Conservation (phyloP, 441 rosid genomes). For the Jatropha multifida region DNA sequence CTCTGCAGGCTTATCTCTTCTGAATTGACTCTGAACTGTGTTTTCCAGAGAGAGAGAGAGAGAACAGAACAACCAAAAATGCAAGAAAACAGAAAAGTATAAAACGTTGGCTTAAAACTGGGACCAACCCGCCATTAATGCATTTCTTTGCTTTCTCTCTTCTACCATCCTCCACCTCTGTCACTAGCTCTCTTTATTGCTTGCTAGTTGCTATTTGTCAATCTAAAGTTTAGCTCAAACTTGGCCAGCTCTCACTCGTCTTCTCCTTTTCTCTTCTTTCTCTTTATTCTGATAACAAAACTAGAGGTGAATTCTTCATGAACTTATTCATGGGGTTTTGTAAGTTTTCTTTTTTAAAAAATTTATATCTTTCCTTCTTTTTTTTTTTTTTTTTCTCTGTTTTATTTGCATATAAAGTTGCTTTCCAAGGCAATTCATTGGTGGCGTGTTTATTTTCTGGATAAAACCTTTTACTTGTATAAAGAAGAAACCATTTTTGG, state of each 20-base stretch:
- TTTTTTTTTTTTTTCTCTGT: neutral
- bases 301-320: conserved; percentile 23
- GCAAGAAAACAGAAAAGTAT: neutral
- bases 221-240: conserved; percentile 4
- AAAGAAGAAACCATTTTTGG: neutral
- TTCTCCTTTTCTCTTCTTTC: neutral
- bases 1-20: conserved; percentile 24
- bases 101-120: conserved; percentile 24
- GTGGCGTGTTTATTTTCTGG: conserved; percentile 6
- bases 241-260: conserved; percentile 25
- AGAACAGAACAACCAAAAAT: too few species aligned
- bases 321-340: conserved; percentile 8
- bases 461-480: conserved; percentile 6
- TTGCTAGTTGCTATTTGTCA: conserved; percentile 2
- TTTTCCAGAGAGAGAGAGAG: neutral
- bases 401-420: neutral
- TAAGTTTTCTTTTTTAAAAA: neutral
- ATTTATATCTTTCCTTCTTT: neutral
- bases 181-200: conserved; percentile 10
- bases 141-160: conserved; percentile 30
- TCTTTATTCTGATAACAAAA: conserved; percentile 19
- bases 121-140: conserved; percentile 51
- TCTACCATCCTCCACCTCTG: neutral
- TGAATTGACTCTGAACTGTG: conserved; percentile 19
- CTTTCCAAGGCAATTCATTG: conserved; percentile 6